A percentile compares a stretch with the other conserved stretches of the same genome.
Evolutionary conservation across 2,329 filamentous ascomycete species (phyloP).

Genomic region (Trichophyton verrucosum): DNA sequence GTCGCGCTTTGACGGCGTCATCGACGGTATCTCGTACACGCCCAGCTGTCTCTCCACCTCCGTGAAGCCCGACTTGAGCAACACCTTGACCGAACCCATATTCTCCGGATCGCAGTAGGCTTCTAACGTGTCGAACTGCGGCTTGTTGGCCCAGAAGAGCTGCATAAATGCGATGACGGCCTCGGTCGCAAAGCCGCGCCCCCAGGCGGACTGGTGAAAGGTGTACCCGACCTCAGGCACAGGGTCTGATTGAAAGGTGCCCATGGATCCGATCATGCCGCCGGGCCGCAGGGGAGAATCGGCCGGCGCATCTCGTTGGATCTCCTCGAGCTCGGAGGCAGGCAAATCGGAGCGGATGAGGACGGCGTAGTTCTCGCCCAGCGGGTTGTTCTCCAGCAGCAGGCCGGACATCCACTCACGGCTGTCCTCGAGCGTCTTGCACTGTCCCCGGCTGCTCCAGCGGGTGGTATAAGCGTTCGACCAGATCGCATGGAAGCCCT

Average conservation of each 20-base stretch:
- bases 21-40: neutral
- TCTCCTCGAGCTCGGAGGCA: neutral
- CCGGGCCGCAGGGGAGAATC: neutral
- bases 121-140: neutral
- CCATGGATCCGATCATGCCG: neutral
- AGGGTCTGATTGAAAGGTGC: neutral
- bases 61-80: neutral
- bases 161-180: neutral
- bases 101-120: neutral
- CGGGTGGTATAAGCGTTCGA: neutral
- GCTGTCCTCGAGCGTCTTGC: conserved; percentile 2
- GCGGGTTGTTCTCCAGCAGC: conserved; percentile 1
- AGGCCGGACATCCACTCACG: neutral
- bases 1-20: neutral
- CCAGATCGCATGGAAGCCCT: neutral
- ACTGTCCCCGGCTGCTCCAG: neutral
- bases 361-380: neutral
- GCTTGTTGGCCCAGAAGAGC: conserved; percentile 1
- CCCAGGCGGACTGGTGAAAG: conserved; percentile 1
- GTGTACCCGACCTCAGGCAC: neutral
- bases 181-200: conserved; percentile 1
- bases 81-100: neutral
- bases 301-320: neutral
- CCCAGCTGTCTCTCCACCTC: neutral
- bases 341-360: neutral